Percentiles rank a stretch among this genome's conserved stretches.
phyloP scores from a whole-genome alignment of 75 land plant genomes.

The Pinus tabuliformis region DNA sequence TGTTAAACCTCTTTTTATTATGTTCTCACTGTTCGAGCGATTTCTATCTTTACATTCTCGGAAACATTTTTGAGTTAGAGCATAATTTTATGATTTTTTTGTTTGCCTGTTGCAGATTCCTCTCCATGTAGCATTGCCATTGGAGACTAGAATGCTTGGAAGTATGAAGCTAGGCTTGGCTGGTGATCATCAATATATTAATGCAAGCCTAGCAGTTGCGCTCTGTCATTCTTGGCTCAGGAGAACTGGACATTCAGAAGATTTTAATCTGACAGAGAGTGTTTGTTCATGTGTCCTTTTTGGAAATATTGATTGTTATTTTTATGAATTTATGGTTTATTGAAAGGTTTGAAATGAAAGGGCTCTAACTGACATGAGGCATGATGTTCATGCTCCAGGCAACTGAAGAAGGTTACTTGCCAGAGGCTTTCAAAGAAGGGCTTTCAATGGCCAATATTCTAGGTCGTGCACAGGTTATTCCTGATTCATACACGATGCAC shows the following conservation, averaged over 20 bases:
- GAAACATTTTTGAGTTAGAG: neutral
- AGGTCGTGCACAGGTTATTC: slow-evolving; percentile 80
- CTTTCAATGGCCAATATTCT: slow-evolving; percentile 49
- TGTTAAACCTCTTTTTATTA: neutral
- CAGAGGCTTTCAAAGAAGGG: slow-evolving; percentile 68
- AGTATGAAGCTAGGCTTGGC: slow-evolving; percentile 62
- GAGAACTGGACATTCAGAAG: slow-evolving; percentile 35
- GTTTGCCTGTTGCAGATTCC: neutral
- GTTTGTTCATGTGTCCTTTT: slow-evolving; percentile 2
- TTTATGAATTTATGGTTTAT: neutral
- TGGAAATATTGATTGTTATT: neutral
- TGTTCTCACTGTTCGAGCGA: neutral
- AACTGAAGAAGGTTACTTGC: slow-evolving; percentile 34
- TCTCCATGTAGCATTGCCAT: slow-evolving; percentile 36
- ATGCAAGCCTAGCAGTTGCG: slow-evolving; percentile 91
- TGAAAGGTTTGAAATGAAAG: neutral
- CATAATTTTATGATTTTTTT: neutral
- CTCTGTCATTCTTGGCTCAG: slow-evolving; percentile 65
- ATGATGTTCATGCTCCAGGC: slow-evolving; percentile 16
- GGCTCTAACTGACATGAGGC: neutral
- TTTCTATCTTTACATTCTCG: too few species aligned
- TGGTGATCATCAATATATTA: slow-evolving; percentile 82
- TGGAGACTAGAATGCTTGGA: slow-evolving; percentile 34
- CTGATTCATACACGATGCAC: slow-evolving; percentile 25
- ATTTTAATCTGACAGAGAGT: slow-evolving; percentile 10